These are phyloP conservation scores for Papiliotrema terrestris DNA, from an alignment of 1,284 basidiomycete genomes.

Conservation along the genomic window DNA sequence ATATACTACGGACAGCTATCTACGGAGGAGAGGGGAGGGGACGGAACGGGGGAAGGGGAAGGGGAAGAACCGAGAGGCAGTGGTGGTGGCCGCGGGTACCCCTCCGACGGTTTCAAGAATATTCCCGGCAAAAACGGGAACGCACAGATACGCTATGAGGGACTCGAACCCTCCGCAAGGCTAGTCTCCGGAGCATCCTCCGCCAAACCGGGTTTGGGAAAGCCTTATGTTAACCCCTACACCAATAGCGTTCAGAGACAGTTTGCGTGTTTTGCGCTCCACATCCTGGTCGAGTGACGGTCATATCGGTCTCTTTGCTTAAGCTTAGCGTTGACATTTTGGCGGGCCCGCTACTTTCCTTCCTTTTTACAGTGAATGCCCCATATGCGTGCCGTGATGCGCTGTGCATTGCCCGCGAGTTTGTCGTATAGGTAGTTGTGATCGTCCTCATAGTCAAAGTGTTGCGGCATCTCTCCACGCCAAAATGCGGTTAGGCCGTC, in stretches of 20 bases:
- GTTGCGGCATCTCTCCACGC: neutral
- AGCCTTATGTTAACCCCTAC: constrained; percentile 18
- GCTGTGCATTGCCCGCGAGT: neutral
- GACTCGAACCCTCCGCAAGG: neutral
- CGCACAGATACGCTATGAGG: neutral
- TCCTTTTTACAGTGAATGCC: neutral
- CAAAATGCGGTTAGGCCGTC: neutral
- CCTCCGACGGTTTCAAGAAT: no score
- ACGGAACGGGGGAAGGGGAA: no score
- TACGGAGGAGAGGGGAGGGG: no score
- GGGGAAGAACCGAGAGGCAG: no score
- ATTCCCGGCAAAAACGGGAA: neutral
- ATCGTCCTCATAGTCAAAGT: neutral
- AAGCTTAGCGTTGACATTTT: no score
- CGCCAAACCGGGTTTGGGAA: constrained; percentile 5
- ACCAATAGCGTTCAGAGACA: constrained; percentile 11
- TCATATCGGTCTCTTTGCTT: no score
- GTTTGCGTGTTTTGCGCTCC: no score
- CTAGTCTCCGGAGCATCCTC: no score
- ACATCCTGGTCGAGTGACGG: no score
- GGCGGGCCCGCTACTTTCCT: no score
- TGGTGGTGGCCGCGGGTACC: no score
- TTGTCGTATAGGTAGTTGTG: neutral
- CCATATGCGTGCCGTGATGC: neutral
- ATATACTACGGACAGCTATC: no score